Conservation (phyloP, 768 basidiomycete species). For the Hortiboletus flavorubellus region DNA sequence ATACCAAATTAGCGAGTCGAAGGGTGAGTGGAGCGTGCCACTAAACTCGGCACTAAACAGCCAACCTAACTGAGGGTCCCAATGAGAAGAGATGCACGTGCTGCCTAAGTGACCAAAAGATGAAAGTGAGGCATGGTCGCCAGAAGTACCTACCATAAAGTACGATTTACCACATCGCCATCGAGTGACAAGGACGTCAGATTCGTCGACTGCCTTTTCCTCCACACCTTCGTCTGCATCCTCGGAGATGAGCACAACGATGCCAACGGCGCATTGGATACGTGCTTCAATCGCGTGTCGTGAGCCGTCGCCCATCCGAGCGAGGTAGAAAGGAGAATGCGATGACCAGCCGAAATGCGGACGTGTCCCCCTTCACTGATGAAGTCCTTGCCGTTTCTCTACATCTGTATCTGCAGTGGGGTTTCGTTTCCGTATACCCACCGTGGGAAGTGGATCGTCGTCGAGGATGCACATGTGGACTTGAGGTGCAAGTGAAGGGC, state of each 20-base stretch:
- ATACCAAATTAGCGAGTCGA: slow-evolving; percentile 80
- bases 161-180: slow-evolving; percentile 69
- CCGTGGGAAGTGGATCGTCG: slow-evolving; percentile 15
- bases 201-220: slow-evolving; percentile 38
- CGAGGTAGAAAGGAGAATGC: slow-evolving; percentile 58
- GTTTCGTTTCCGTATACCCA: slow-evolving; percentile 23
- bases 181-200: slow-evolving; percentile 71
- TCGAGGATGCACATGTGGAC: slow-evolving; percentile 53
- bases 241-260: slow-evolving; percentile 52
- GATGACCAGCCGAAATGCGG: slow-evolving; percentile 57
- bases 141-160: slow-evolving; percentile 47
- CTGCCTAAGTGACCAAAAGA: slow-evolving; percentile 45
- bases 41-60: slow-evolving; percentile 48
- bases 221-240: slow-evolving; percentile 32
- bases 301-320: slow-evolving; percentile 46
- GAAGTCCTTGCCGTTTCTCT: slow-evolving; percentile 8
- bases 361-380: slow-evolving; percentile 30
- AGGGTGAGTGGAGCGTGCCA: slow-evolving; percentile 34
- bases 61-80: slow-evolving; percentile 71
- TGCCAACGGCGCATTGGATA: slow-evolving; percentile 60
- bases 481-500: slow-evolving; percentile 56
- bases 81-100: slow-evolving; percentile 41
- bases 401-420: slow-evolving; percentile 22
- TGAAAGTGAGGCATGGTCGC: neutral
- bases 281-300: slow-evolving; percentile 54